Base-by-base conservation (phyloP, 2,329 filamentous ascomycete genomes). In the Colletotrichum tofieldiae region DNA sequence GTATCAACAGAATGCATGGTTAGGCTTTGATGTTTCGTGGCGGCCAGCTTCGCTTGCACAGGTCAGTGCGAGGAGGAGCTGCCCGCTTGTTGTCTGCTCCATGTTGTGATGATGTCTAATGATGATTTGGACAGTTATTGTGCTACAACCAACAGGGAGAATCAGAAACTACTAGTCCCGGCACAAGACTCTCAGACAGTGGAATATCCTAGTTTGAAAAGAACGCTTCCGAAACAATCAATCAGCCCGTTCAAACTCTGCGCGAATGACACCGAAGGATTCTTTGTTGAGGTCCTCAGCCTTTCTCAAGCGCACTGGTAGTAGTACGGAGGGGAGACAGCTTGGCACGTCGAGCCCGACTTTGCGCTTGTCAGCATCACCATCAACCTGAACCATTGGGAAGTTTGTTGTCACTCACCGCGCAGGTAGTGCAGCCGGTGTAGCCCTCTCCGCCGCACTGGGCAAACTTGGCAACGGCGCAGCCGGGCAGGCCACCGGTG, bases 381-480 rank as follows among this genome's bases (percentile, higher is more conserved):
- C 8, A 37, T 47, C 43, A 11, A 47, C n/a, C 20, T 6, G n/a
- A 16, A 18, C 7, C 4, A 23, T 16, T 5, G 11, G 41, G 41
- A 43, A 8, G 16, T 18, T 43, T 1, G 18, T 5, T 5, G 3
- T 49, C n/a, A 59, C 69, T 72, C 41, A 72, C 69, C 20, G 35
- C 71, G 26, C 71, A 73, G n/a, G 39, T 71, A 16, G 66, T 73
- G 56, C 71, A 73, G n/a, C 71, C 71, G n/a, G 67, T 65, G 29
- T 58, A 73, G 18, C 37, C 71, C 5, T 49, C 26, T 4, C 71
- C 67, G 16, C 67, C 71, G 3, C 71, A 73, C n/a, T 73, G 71
- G 7, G 37, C 67, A 47, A 37, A 73, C 26, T 73, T 70, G 41
- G 71, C 71, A 29, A 68, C 71, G 41, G 71, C 65, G n/a, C 71